Evolutionary conservation across 129 eudicot genomes (phyloP).

Genomic region (Sambucus nigra): DNA sequence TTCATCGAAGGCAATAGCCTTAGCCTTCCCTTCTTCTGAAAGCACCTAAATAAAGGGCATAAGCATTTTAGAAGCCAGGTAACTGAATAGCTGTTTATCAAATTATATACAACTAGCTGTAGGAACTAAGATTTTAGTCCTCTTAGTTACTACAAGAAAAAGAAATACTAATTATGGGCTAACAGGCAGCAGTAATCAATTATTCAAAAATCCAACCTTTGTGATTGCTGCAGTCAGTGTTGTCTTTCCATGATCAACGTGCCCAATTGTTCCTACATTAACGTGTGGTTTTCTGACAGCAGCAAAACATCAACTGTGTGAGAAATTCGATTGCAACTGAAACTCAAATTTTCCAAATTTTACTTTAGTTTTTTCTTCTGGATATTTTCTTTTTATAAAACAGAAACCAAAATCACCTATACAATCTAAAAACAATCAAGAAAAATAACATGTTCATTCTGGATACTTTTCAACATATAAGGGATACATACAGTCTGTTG

Average conservation of each 20-base stretch:
- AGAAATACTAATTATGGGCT: background rate
- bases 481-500: too few species aligned
- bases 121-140: background rate
- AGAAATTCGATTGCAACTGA: background rate
- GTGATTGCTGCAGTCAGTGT: slow-evolving; percentile 95
- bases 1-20: slow-evolving; percentile 89
- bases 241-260: slow-evolving; percentile 98
- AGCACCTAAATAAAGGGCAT: slow-evolving; percentile 47
- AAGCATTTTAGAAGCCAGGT: slow-evolving; percentile 1
- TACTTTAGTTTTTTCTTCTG: background rate
- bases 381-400: too few species aligned
- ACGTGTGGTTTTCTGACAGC: slow-evolving; percentile 79
- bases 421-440: background rate
- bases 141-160: background rate
- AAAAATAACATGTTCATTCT: background rate
- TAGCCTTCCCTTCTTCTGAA: slow-evolving; percentile 91
- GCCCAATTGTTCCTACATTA: slow-evolving; percentile 95
- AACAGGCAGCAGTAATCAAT: background rate
- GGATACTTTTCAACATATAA: background rate
- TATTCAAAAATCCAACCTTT: slow-evolving; percentile 35
- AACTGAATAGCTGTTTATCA: background rate
- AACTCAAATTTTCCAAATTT: too few species aligned
- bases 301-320: slow-evolving; percentile 1
- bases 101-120: background rate
- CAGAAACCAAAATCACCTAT: background rate